Evolutionary conservation across 2,329 filamentous ascomycete species (phyloP).

Genomic region (Xylaria sp.): DNA sequence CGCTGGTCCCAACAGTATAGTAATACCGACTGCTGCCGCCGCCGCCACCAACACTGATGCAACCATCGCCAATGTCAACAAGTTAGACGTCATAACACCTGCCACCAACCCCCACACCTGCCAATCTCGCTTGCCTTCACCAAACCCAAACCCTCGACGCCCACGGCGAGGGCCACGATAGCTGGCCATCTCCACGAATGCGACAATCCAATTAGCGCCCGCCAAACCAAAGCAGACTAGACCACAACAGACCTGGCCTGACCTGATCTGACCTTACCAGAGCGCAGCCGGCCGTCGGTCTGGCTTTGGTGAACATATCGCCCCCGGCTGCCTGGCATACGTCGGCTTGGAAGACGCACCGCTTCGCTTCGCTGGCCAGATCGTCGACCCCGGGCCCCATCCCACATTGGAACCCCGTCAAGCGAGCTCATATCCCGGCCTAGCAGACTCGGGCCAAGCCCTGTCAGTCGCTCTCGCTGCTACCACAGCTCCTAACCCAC

Average conservation of each 20-base stretch:
- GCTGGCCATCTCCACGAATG: slow-evolving; percentile 28
- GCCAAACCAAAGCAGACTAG: slow-evolving; percentile 27
- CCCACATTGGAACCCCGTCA: slow-evolving; percentile 41
- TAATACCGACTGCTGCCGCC: slow-evolving; percentile 3
- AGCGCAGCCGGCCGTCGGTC: slow-evolving; percentile 6
- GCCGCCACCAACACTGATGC: slow-evolving; percentile 18
- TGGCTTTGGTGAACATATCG: slow-evolving; percentile 32
- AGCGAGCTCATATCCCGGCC: slow-evolving; percentile 37
- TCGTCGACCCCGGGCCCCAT: slow-evolving; percentile 24
- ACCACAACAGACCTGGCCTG: no score
- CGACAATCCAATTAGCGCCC: slow-evolving; percentile 21
- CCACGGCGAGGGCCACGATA: slow-evolving; percentile 29
- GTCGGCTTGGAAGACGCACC: slow-evolving; percentile 41
- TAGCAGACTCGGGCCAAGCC: slow-evolving; percentile 18
- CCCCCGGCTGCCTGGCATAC: slow-evolving; percentile 42
- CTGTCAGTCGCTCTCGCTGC: slow-evolving; percentile 7
- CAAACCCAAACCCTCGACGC: slow-evolving; percentile 36
- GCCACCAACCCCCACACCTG: slow-evolving; percentile 6
- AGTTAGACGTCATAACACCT: slow-evolving; percentile 18
- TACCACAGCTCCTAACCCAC: neutral
- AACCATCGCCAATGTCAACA: slow-evolving; percentile 14
- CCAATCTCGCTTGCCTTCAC: slow-evolving; percentile 12
- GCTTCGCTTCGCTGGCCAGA: slow-evolving; percentile 40
- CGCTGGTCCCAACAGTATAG: slow-evolving; percentile 10
- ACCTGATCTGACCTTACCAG: no score